Percentiles rank a stretch among this genome's conserved stretches.
phyloP scores from a whole-genome alignment of 2,329 filamentous ascomycete species.

The Cytospora mali region DNA sequence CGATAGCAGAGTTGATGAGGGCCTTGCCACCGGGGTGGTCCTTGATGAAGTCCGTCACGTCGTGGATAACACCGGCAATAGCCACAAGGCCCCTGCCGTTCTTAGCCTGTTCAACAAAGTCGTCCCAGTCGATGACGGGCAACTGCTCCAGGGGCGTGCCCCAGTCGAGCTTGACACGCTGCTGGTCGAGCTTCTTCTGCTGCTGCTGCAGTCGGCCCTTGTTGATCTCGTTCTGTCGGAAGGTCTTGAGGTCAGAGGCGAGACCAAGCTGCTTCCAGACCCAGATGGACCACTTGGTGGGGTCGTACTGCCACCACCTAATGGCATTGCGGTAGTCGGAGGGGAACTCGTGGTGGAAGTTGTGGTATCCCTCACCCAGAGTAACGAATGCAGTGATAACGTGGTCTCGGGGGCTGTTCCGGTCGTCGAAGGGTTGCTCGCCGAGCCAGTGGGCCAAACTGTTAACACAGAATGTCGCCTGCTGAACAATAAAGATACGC shows the following conservation, averaged over 20 bases:
- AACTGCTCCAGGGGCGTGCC: conserved; percentile 83
- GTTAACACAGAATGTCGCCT: conserved; percentile 93
- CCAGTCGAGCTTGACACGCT: conserved; percentile 82
- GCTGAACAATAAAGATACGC: conserved; percentile 86
- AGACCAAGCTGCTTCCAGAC: conserved; percentile 81
- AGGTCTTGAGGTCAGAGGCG: conserved; percentile 86
- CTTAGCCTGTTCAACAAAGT: conserved; percentile 77
- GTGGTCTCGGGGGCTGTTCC: conserved; percentile 87
- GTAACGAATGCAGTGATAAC: conserved; percentile 84
- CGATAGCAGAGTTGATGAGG: conserved; percentile 78
- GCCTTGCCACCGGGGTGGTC: conserved; percentile 90
- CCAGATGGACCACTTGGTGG: conserved; percentile 89
- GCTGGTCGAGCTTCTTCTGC: conserved; percentile 92
- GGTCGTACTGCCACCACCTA: conserved; percentile 89
- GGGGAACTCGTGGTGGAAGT: conserved; percentile 95
- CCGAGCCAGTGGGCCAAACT: conserved; percentile 88
- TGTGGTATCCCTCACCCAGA: conserved; percentile 85
- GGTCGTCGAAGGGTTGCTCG: conserved; percentile 90
- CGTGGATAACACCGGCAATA: conserved; percentile 83
- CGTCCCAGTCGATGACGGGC: conserved; percentile 84
- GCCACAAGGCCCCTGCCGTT: conserved; percentile 76
- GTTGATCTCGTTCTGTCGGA: conserved; percentile 89
- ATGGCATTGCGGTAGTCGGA: conserved; percentile 93
- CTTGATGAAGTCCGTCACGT: conserved; percentile 81
- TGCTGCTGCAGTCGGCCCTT: conserved; percentile 86